These are phyloP conservation scores for Metschnikowia cerradonensis DNA, from an alignment of 805 yeast genomes.

Conservation along the genomic window DNA sequence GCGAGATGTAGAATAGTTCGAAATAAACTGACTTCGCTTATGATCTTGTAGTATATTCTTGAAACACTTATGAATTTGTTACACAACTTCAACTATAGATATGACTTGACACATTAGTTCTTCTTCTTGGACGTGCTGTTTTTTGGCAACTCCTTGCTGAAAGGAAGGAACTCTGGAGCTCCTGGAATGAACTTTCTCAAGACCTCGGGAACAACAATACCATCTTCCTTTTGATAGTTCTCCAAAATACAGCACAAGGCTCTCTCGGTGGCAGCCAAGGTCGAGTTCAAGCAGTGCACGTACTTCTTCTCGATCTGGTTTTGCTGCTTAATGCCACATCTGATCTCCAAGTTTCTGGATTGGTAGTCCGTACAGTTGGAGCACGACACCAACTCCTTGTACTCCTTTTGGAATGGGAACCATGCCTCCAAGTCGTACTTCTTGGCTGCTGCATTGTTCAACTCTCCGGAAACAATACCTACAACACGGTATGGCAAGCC, in stretches of 20 bases:
- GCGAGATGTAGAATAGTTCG: slow-evolving; percentile 1
- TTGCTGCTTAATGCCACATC: slow-evolving; percentile 96
- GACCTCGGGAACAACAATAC: slow-evolving; percentile 89
- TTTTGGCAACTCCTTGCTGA: slow-evolving; percentile 85
- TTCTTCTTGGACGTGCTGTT: slow-evolving; percentile 79
- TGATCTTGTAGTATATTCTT: background rate
- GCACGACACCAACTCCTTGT: slow-evolving; percentile 96
- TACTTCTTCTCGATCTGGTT: slow-evolving; percentile 95
- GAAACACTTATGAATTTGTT: no score
- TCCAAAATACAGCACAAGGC: slow-evolving; percentile 96
- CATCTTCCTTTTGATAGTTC: slow-evolving; percentile 97
- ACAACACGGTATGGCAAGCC: slow-evolving; percentile 96
- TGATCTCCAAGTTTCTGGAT: slow-evolving; percentile 95
- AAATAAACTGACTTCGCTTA: background rate
- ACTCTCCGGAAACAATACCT: slow-evolving; percentile 96
- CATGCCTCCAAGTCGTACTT: slow-evolving; percentile 98
- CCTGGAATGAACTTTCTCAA: slow-evolving; percentile 96
- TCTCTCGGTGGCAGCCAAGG: slow-evolving; percentile 96
- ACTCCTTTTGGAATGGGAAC: slow-evolving; percentile 99
- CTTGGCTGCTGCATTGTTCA: slow-evolving; percentile 98
- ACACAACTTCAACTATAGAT: no score
- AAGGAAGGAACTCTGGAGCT: slow-evolving; percentile 95
- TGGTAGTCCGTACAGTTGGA: slow-evolving; percentile 99
- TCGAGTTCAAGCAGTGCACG: slow-evolving; percentile 97
- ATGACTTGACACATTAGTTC: slow-evolving; percentile 22